Evolutionary conservation across 176 grass and related monocot genomes (phyloP).

Genomic region (Carex scoparia): DNA sequence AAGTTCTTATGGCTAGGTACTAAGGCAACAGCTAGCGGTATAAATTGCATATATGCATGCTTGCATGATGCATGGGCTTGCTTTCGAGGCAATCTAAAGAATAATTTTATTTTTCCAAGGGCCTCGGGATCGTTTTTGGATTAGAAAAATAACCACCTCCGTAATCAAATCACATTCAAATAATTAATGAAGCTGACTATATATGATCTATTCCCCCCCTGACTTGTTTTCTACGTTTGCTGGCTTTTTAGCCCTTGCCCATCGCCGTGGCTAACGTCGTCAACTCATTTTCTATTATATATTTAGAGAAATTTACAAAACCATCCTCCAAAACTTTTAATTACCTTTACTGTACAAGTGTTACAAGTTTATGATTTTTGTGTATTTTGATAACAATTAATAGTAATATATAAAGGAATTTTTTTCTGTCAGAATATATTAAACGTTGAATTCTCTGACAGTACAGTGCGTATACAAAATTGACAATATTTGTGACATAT

Average conservation of each 20-base stretch:
- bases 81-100: slow-evolving; percentile 38
- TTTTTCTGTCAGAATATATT: too few species aligned
- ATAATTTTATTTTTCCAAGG: slow-evolving; percentile 24
- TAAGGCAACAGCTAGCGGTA: neutral
- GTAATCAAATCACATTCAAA: slow-evolving; percentile 22
- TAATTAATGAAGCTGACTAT: slow-evolving; percentile 12
- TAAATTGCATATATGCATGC: slow-evolving; percentile 6
- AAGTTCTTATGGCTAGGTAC: neutral
- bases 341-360: neutral
- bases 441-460: too few species aligned
- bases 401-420: neutral
- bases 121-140: slow-evolving; percentile 90
- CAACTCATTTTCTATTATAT: slow-evolving; percentile 44
- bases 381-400: neutral
- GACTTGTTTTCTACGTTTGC: slow-evolving; percentile 69
- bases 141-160: slow-evolving; percentile 52
- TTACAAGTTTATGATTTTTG: neutral
- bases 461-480: too few species aligned
- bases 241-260: slow-evolving; percentile 63
- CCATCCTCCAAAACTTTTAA: neutral
- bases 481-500: too few species aligned
- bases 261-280: slow-evolving; percentile 89
- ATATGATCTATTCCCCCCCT: slow-evolving; percentile 37
- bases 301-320: neutral
- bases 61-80: slow-evolving; percentile 26